These are phyloP conservation scores for Flaveria trinervia DNA, from an alignment of 129 eudicot genomes.

Conservation along the genomic window DNA sequence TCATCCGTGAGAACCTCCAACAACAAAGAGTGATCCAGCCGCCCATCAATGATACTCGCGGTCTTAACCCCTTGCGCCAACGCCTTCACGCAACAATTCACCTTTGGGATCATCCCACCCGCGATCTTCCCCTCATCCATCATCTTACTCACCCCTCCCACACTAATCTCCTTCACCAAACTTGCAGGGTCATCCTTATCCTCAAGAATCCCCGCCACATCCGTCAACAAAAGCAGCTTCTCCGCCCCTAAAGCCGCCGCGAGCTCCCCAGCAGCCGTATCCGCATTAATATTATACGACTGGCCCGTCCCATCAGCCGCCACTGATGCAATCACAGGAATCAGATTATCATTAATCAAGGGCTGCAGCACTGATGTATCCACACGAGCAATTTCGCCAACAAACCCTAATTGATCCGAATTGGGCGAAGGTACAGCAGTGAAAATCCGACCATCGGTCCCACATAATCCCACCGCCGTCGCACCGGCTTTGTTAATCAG, in stretches of 20 bases:
- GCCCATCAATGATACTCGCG: slow-evolving; percentile 88
- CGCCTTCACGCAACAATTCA: slow-evolving; percentile 79
- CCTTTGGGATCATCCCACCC: slow-evolving; percentile 96
- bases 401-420: slow-evolving; percentile 73
- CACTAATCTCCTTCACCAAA: slow-evolving; percentile 74
- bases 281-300: slow-evolving; percentile 79
- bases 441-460: slow-evolving; percentile 76
- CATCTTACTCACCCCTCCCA: slow-evolving; percentile 73
- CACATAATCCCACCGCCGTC: slow-evolving; percentile 79
- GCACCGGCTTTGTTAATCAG: slow-evolving; percentile 86
- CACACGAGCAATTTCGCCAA: slow-evolving; percentile 74
- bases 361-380: slow-evolving; percentile 72
- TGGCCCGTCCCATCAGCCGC: slow-evolving; percentile 82
- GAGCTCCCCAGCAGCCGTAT: slow-evolving; percentile 91
- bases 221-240: slow-evolving; percentile 82
- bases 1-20: slow-evolving; percentile 85
- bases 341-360: slow-evolving; percentile 52
- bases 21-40: slow-evolving; percentile 75
- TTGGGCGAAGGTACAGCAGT: slow-evolving; percentile 75
- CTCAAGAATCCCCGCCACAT: slow-evolving; percentile 81
- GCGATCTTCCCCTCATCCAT: slow-evolving; percentile 75
- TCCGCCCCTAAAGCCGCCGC: slow-evolving; percentile 92
- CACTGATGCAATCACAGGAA: slow-evolving; percentile 94
- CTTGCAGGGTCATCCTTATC: slow-evolving; percentile 60
- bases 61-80: slow-evolving; percentile 78